These are phyloP conservation scores for Phoenix roebelenii DNA, from an alignment of 176 grass and related monocot genomes.

Conservation along the genomic window DNA sequence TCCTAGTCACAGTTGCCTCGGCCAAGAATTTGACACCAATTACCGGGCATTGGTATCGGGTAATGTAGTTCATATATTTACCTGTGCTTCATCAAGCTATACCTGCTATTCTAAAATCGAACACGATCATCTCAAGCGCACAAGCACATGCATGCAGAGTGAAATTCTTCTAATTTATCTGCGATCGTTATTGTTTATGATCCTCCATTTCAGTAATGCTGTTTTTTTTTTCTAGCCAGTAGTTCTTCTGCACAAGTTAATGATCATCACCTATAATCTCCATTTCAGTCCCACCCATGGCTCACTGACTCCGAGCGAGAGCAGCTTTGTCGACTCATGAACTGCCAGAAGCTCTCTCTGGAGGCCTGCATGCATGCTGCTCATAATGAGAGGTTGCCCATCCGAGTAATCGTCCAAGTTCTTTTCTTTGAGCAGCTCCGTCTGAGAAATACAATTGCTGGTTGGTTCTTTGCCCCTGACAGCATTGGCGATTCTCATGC, in stretches of 20 bases:
- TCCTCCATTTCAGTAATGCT: too few relatives aligned
- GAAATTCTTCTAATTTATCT: too few relatives aligned
- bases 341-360: conserved; percentile 17
- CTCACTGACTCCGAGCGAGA: conserved; percentile 7
- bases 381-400: conserved; percentile 9
- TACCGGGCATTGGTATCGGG: too few relatives aligned
- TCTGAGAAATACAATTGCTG: conserved; percentile 1
- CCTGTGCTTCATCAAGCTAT: too few relatives aligned
- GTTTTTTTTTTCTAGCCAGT: too few relatives aligned
- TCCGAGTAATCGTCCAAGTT: conserved; percentile 9
- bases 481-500: background rate
- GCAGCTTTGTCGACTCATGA: conserved; percentile 16
- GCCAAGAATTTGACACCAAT: too few relatives aligned
- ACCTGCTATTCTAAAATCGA: too few relatives aligned
- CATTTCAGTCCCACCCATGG: conserved; percentile 14
- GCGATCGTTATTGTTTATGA: too few relatives aligned
- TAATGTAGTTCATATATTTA: too few relatives aligned
- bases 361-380: conserved; percentile 12
- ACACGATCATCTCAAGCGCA: too few relatives aligned
- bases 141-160: too few relatives aligned
- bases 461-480: conserved; percentile 11
- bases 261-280: background rate
- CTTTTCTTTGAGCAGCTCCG: conserved; percentile 15
- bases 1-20: too few relatives aligned
- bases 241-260: background rate